phyloP scores from a whole-genome alignment of 768 basidiomycete species.

The Pleurotus tuber-regium region DNA sequence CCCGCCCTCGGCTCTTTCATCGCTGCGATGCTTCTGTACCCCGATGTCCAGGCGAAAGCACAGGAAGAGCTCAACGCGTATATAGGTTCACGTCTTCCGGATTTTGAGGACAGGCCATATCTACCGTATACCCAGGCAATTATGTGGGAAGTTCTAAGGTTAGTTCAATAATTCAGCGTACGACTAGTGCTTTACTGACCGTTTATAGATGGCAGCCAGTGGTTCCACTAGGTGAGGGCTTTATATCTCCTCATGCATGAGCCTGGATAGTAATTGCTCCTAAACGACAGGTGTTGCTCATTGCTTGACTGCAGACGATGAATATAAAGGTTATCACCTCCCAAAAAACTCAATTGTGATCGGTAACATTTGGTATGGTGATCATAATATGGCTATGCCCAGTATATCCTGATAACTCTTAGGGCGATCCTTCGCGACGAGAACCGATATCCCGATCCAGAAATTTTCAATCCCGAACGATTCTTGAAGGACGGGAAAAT shows the following conservation, averaged over 20 bases:
- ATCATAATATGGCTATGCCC: neutral
- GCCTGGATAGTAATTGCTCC: neutral
- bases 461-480: slow-evolving; percentile 33
- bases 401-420: neutral
- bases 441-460: slow-evolving; percentile 28
- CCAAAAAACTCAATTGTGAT: slow-evolving; percentile 31
- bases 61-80: slow-evolving; percentile 30
- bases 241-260: neutral
- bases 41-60: slow-evolving; percentile 24
- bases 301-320: slow-evolving; percentile 23
- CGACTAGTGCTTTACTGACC: neutral
- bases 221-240: slow-evolving; percentile 16
- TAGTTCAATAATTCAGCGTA: neutral
- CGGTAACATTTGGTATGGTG: slow-evolving; percentile 32
- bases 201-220: slow-evolving; percentile 8
- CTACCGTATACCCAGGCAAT: slow-evolving; percentile 33
- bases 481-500: slow-evolving; percentile 26
- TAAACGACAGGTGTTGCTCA: slow-evolving; percentile 14
- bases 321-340: slow-evolving; percentile 29
- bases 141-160: slow-evolving; percentile 25
- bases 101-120: slow-evolving; percentile 22
- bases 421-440: slow-evolving; percentile 32
- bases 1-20: slow-evolving; percentile 21
- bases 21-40: slow-evolving; percentile 27
- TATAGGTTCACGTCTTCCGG: slow-evolving; percentile 26